Evolutionary conservation across 2,329 filamentous ascomycete species (phyloP).

Genomic region (Trichoderma atrobrunneum): DNA sequence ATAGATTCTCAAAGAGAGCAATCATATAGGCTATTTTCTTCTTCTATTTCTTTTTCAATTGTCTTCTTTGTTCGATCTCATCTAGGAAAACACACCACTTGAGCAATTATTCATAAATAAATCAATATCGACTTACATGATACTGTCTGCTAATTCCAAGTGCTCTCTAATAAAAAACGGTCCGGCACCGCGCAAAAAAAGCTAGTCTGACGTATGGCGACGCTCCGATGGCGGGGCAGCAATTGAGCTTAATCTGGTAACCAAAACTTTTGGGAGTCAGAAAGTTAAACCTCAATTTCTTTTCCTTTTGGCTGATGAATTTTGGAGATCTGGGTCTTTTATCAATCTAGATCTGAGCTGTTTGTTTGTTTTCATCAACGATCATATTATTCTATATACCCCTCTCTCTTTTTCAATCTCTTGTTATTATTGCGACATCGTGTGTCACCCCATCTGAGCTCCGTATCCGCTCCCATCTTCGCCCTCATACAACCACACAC

Average conservation of each 20-base stretch:
- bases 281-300: background rate
- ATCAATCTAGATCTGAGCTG: background rate
- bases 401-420: background rate
- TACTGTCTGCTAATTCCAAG: background rate
- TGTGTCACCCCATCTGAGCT: background rate
- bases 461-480: background rate
- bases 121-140: background rate
- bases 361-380: background rate
- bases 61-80: background rate
- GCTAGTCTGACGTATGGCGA: background rate
- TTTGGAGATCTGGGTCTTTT: background rate
- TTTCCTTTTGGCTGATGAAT: background rate
- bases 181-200: conserved; percentile 6
- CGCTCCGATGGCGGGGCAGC: conserved; percentile 35
- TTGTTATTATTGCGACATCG: background rate
- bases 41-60: background rate
- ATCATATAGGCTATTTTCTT: background rate
- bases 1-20: background rate
- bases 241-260: conserved; percentile 23
- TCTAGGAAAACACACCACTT: background rate
- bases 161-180: background rate
- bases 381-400: background rate
- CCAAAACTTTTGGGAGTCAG: background rate
- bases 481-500: background rate
- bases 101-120: background rate